Evolutionary conservation across 371 early-diverging fungal genomes (phyloP).

Genomic region (Chytridiales sp.): DNA sequence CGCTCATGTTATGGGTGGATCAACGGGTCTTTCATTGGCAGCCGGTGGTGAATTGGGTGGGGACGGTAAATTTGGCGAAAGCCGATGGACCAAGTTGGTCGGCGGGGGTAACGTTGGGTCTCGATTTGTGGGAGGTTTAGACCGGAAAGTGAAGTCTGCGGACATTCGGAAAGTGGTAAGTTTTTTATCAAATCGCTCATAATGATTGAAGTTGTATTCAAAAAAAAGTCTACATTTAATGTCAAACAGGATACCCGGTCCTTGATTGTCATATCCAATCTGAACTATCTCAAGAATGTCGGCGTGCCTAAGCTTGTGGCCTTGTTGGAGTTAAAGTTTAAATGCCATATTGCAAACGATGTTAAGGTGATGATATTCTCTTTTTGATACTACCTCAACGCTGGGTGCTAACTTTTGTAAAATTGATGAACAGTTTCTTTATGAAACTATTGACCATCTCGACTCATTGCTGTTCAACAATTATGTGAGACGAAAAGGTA

Average conservation of each 20-base stretch:
- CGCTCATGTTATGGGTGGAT: conserved; percentile 1
- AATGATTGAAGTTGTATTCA: conserved; percentile 1
- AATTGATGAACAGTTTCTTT: conserved; percentile 44
- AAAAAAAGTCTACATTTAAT: conserved; percentile 4
- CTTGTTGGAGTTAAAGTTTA: conserved; percentile 69
- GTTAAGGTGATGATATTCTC: conserved; percentile 57
- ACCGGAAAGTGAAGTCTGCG: conserved; percentile 6
- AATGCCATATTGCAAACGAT: conserved; percentile 62
- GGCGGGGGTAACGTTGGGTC: neutral
- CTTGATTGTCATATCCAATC: conserved; percentile 76
- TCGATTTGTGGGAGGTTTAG: neutral
- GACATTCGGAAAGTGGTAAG: conserved; percentile 11
- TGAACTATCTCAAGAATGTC: conserved; percentile 64
- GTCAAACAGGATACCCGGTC: conserved; percentile 64
- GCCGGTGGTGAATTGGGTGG: too few relatives aligned
- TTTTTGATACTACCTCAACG: too few relatives aligned
- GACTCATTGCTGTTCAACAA: conserved; percentile 80
- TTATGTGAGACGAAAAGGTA: conserved; percentile 75
- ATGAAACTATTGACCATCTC: conserved; percentile 65
- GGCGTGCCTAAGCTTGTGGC: conserved; percentile 72
- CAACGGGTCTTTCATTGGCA: too few relatives aligned
- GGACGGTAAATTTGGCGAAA: neutral
- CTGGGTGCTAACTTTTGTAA: conserved; percentile 18
- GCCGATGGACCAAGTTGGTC: neutral
- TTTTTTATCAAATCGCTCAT: neutral